Base-by-base conservation (phyloP, 192 early-diverging fungal species). In the Podila clonocystis region DNA sequence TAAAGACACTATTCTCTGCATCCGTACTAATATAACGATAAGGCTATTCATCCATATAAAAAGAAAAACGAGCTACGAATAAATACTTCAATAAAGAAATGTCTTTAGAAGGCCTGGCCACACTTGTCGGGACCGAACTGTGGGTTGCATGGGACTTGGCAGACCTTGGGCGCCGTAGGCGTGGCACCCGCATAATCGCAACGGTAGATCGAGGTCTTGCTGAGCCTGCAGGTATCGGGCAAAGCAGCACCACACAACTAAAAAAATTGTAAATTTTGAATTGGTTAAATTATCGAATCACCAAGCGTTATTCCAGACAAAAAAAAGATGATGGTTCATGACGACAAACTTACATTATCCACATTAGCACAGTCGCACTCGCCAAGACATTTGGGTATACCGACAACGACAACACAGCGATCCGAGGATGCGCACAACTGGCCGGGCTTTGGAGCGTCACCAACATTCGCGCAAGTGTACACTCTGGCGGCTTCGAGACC, bases 121-220 rank as follows among this genome's bases (percentile, higher is more conserved):
- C 70, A 72, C 8, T 48, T 58, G 36, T 72, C 70, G 5, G 70
- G 70, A n/a, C 70, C 70, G 33, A 65, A 36, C 34, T 72, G 63
- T 31, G 70, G 70, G 33, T 72, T 72, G 38, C 70, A 72, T 22
- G 70, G 63, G 26, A 72, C 13, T 7, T n/a, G 11, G 13, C 62
- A 65, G 2, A 4, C 0, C 55, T 4, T 24, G 5, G 62, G 62
- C 19, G 33, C 3, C 5, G 13, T 28, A 24, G 72, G 58, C 28
- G 29, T 34, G 4, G 67, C 67, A 9, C 67, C 67, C 1, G 58
- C 49, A 4, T 67, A 67, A 60, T 73, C 58, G 24, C 72, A 73
- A 4, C 36, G 58, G 41, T 69, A 69, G 26, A 60, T 2, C 26
- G 17, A n/a, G 3, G 13, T 12, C 38, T 31, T 13, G 4, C 60